Evolutionary conservation across 129 eudicot species (phyloP).

Genomic region (Ambrosia trifida): DNA sequence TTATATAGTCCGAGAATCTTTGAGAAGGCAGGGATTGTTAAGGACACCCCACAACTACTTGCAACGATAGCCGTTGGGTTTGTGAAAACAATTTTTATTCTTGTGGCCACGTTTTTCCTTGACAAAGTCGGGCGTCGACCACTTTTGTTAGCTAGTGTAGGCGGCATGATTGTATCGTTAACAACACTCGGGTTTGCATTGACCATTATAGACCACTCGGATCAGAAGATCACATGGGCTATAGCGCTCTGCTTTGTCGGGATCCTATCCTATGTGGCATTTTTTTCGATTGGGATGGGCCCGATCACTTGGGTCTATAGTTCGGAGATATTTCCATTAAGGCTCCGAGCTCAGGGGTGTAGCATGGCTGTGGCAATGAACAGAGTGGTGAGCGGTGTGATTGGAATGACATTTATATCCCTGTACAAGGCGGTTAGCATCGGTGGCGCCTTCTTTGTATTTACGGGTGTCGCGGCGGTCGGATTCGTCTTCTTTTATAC

Average conservation of each 20-base stretch:
- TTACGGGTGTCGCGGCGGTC: constrained; percentile 31
- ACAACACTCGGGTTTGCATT: constrained; percentile 35
- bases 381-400: constrained; percentile 52
- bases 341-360: constrained; percentile 60
- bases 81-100: constrained; percentile 45
- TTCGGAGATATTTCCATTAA: constrained; percentile 61
- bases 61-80: constrained; percentile 74
- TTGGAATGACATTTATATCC: constrained; percentile 58
- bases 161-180: constrained; percentile 42
- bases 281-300: constrained; percentile 65
- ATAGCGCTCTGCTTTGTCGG: constrained; percentile 31
- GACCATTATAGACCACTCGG: constrained; percentile 36
- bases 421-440: constrained; percentile 38
- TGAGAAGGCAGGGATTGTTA: constrained; percentile 46
- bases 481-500: constrained; percentile 52
- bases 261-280: constrained; percentile 45
- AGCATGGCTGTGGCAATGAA: constrained; percentile 53
- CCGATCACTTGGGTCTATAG: constrained; percentile 75
- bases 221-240: constrained; percentile 49
- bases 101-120: constrained; percentile 54
- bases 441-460: constrained; percentile 70
- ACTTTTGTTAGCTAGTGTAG: constrained; percentile 48
- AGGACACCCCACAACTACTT: constrained; percentile 41
- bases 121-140: constrained; percentile 64
- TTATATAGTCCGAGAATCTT: constrained; percentile 57